These are phyloP conservation scores for Exophiala bonariae DNA, from an alignment of 2,329 filamentous ascomycete genomes.

Conservation along the genomic window DNA sequence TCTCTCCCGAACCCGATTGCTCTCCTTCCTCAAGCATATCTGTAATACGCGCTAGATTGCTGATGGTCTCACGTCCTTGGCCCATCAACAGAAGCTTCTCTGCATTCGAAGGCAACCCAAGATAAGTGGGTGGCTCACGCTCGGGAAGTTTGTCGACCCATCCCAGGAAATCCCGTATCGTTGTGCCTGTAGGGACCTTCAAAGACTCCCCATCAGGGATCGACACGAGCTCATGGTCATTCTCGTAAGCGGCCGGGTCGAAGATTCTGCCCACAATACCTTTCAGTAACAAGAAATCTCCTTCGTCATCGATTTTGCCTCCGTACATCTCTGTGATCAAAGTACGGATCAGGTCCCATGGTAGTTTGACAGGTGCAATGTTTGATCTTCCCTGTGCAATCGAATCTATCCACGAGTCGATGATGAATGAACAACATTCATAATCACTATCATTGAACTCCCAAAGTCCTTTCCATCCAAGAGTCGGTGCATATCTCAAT, in stretches of 20 bases:
- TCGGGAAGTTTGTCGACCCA: slow-evolving; percentile 94
- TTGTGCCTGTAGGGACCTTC: slow-evolving; percentile 75
- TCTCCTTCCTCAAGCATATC: slow-evolving; percentile 92
- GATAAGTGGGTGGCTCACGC: slow-evolving; percentile 91
- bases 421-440: slow-evolving; percentile 93
- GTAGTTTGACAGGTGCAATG: slow-evolving; percentile 87
- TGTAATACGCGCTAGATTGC: slow-evolving; percentile 79
- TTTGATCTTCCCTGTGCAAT: slow-evolving; percentile 85
- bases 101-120: slow-evolving; percentile 90
- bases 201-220: slow-evolving; percentile 62
- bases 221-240: slow-evolving; percentile 84
- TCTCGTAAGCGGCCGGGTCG: slow-evolving; percentile 86
- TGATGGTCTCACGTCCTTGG: slow-evolving; percentile 80
- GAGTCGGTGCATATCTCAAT: slow-evolving; percentile 84
- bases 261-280: slow-evolving; percentile 75
- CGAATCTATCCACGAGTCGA: slow-evolving; percentile 89
- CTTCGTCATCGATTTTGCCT: slow-evolving; percentile 92
- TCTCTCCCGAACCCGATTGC: slow-evolving; percentile 58
- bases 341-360: slow-evolving; percentile 92
- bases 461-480: slow-evolving; percentile 99
- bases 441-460: slow-evolving; percentile 99
- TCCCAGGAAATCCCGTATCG: slow-evolving; percentile 78
- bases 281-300: slow-evolving; percentile 73
- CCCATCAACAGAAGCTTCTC: slow-evolving; percentile 93
- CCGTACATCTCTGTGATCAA: slow-evolving; percentile 94